These are phyloP conservation scores for Alternaria atra DNA, from an alignment of 2,329 filamentous ascomycete species.

Conservation along the genomic window DNA sequence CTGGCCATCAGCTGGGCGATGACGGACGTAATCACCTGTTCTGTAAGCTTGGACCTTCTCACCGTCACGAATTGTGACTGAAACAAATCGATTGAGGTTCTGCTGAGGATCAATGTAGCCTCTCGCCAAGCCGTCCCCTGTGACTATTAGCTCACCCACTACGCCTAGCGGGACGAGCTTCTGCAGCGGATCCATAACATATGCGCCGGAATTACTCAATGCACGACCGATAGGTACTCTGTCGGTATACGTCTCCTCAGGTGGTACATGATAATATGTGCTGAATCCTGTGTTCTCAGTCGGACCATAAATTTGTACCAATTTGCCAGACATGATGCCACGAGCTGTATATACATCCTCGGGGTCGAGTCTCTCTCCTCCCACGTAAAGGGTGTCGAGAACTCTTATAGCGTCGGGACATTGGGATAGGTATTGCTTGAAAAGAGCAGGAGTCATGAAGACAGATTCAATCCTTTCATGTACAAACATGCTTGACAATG, in stretches of 20 bases:
- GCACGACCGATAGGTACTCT: slow-evolving; percentile 25
- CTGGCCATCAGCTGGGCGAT: slow-evolving; percentile 24
- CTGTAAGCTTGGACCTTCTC: neutral
- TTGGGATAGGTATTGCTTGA: neutral
- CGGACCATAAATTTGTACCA: slow-evolving; percentile 29
- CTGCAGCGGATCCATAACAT: neutral
- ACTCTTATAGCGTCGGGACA: neutral
- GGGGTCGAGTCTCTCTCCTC: slow-evolving; percentile 11
- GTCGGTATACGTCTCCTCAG: slow-evolving; percentile 9
- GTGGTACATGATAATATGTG: slow-evolving; percentile 56
- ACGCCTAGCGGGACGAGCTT: slow-evolving; percentile 23
- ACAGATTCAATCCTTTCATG: neutral
- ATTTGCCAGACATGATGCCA: slow-evolving; percentile 9
- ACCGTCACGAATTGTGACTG: neutral
- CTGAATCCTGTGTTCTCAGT: slow-evolving; percentile 21
- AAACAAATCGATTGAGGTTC: slow-evolving; percentile 16
- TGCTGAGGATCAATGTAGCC: slow-evolving; percentile 28
- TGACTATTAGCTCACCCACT: slow-evolving; percentile 33
- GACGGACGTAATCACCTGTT: slow-evolving; percentile 33
- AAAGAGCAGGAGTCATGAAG: slow-evolving; percentile 19
- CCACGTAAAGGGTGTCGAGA: neutral
- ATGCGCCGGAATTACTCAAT: neutral
- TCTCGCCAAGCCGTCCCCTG: slow-evolving; percentile 19
- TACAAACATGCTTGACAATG: neutral
- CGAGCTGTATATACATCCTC: slow-evolving; percentile 12